A percentile compares a stretch with the other conserved stretches of the same genome.
These are phyloP conservation scores for Tuber indicum DNA, from an alignment of 495 filamentous ascomycete genomes.

Conservation along the genomic window DNA sequence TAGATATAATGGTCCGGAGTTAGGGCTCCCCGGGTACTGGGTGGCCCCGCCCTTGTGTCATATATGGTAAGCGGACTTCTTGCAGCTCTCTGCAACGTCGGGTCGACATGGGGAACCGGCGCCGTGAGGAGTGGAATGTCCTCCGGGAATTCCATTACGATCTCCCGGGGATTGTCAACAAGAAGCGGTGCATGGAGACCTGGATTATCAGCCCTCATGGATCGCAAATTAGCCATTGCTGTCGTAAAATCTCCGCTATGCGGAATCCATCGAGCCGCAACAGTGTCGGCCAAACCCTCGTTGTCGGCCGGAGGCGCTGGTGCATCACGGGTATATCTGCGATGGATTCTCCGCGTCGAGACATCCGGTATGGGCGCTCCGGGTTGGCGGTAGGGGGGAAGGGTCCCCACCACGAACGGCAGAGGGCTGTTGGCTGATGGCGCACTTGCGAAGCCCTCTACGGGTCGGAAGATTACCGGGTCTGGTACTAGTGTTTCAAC, in stretches of 20 bases:
- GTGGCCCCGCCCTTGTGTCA: conserved; percentile 13
- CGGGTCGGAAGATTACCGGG: neutral
- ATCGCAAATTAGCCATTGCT: neutral
- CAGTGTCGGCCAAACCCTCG: neutral
- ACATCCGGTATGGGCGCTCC: neutral
- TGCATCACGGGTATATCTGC: neutral
- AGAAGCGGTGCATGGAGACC: conserved; percentile 20
- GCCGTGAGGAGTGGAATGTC: conserved; percentile 19
- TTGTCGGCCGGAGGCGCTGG: neutral
- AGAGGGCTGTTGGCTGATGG: neutral
- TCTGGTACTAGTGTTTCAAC: neutral
- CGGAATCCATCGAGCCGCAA: neutral
- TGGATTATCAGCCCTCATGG: conserved; percentile 10
- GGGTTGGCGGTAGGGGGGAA: neutral
- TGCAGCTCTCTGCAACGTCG: neutral
- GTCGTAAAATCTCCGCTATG: neutral
- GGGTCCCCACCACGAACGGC: neutral
- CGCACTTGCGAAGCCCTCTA: neutral
- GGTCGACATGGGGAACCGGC: neutral
- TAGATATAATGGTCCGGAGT: conserved; percentile 14
- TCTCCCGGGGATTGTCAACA: conserved; percentile 17
- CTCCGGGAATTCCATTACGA: conserved; percentile 14
- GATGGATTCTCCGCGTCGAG: neutral
- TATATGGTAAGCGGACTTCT: conserved; percentile 19
- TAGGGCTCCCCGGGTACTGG: neutral